These are phyloP conservation scores for Syzygium aromaticum DNA, from an alignment of 345 rosid species.

Conservation along the genomic window DNA sequence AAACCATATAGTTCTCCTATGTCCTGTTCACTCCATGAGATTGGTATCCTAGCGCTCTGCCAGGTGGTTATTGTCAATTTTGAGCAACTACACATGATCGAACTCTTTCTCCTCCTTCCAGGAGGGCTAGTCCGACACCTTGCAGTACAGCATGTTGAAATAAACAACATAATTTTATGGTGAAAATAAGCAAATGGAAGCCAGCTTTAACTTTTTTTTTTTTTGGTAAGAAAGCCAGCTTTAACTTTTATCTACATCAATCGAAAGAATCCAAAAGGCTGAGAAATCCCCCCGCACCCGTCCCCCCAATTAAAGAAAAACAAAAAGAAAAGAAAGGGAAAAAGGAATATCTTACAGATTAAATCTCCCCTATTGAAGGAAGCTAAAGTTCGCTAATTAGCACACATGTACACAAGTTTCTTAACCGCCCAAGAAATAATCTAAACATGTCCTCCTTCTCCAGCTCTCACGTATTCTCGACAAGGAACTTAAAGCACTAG, in stretches of 20 bases:
- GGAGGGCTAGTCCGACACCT: background rate
- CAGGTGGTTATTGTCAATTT: background rate
- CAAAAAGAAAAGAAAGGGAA: background rate
- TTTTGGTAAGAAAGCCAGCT: too few relatives aligned
- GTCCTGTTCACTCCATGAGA: background rate
- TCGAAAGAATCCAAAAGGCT: background rate
- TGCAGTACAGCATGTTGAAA: background rate
- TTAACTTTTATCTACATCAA: background rate
- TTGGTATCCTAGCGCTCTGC: background rate
- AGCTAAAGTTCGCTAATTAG: background rate
- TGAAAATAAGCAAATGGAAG: background rate
- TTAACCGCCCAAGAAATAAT: background rate
- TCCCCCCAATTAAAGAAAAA: background rate
- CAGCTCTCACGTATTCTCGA: background rate
- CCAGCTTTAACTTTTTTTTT: background rate
- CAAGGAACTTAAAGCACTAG: background rate
- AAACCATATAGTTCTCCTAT: background rate
- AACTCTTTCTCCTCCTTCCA: background rate
- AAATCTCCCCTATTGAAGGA: background rate
- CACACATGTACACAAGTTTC: background rate
- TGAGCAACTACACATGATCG: background rate
- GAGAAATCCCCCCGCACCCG: background rate
- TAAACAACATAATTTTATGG: background rate
- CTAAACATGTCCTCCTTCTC: background rate
- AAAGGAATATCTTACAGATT: background rate